phyloP scores from a whole-genome alignment of 139 green algal genomes.

The Closterium sp. region DNA sequence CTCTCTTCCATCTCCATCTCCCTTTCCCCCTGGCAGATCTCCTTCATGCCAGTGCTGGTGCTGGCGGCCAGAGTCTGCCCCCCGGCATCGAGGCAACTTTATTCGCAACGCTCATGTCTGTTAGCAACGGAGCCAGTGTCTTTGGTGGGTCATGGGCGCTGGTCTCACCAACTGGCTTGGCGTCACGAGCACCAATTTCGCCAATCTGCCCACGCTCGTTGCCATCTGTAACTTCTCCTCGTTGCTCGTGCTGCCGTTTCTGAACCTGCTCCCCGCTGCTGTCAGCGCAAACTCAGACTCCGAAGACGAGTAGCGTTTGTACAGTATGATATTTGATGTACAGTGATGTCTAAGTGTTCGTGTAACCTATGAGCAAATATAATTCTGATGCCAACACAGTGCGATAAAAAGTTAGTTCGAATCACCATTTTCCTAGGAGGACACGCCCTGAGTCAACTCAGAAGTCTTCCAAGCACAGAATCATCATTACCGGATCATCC shows the following conservation, averaged over 20 bases:
- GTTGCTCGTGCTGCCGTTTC: slow-evolving; percentile 63
- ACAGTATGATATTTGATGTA: neutral
- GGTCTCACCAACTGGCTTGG: slow-evolving; percentile 72
- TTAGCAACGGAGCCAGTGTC: slow-evolving; percentile 78
- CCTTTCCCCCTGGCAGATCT: slow-evolving; percentile 19
- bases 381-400: too few species aligned
- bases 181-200: slow-evolving; percentile 73
- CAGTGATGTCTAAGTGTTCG: neutral
- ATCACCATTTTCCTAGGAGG: too few species aligned
- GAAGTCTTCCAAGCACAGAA: too few species aligned
- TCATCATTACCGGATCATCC: too few species aligned
- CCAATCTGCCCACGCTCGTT: slow-evolving; percentile 57
- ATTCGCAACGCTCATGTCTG: slow-evolving; percentile 92
- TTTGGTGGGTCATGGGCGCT: slow-evolving; percentile 61
- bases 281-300: neutral
- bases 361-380: neutral
- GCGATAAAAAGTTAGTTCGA: too few species aligned
- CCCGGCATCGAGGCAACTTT: slow-evolving; percentile 88
- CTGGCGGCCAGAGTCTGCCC: slow-evolving; percentile 71
- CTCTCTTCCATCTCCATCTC: too few species aligned
- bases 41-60: slow-evolving; percentile 96
- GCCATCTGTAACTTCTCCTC: slow-evolving; percentile 61
- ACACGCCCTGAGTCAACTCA: too few species aligned
- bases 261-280: slow-evolving; percentile 59
- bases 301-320: neutral